phyloP scores from a whole-genome alignment of 1,284 basidiomycete species.

The Chiua sp. region DNA sequence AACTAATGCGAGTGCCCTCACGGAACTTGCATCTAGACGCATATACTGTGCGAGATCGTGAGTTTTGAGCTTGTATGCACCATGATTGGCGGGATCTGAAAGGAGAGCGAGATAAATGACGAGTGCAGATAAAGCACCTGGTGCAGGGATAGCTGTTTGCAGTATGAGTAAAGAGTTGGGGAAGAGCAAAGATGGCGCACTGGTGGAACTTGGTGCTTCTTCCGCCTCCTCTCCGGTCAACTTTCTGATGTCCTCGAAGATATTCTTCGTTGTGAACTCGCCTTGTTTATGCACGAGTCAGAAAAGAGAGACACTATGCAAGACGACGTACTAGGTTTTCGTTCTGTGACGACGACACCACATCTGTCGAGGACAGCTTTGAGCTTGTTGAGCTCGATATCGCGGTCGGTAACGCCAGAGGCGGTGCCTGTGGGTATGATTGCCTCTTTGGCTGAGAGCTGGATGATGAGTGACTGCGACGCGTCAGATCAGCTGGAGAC shows the following conservation, averaged over 20 bases:
- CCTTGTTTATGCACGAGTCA: slow-evolving; percentile 46
- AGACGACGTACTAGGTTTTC: slow-evolving; percentile 74
- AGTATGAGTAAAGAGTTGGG: slow-evolving; percentile 26
- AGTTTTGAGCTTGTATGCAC: slow-evolving; percentile 80
- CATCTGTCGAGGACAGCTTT: slow-evolving; percentile 89
- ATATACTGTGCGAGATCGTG: slow-evolving; percentile 97
- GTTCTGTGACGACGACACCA: slow-evolving; percentile 88
- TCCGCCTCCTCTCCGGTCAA: slow-evolving; percentile 48
- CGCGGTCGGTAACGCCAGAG: slow-evolving; percentile 74
- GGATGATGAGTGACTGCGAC: slow-evolving; percentile 88
- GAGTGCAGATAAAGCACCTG: slow-evolving; percentile 77
- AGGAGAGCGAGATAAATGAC: slow-evolving; percentile 86
- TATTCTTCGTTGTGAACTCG: slow-evolving; percentile 84
- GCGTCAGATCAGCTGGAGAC: slow-evolving; percentile 2
- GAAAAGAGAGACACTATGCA: not conserved
- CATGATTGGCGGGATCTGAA: slow-evolving; percentile 83
- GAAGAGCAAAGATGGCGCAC: slow-evolving; percentile 9
- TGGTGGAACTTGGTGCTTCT: slow-evolving; percentile 17
- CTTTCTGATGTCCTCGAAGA: slow-evolving; percentile 86
- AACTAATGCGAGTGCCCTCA: slow-evolving; percentile 89
- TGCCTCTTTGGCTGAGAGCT: slow-evolving; percentile 96
- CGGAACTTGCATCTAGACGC: slow-evolving; percentile 94
- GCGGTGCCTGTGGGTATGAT: slow-evolving; percentile 72
- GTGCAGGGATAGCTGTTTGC: slow-evolving; percentile 34
- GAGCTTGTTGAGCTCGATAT: slow-evolving; percentile 88